Conservation (phyloP, 164 flowering plant genomes). For the Malania oleifera region DNA sequence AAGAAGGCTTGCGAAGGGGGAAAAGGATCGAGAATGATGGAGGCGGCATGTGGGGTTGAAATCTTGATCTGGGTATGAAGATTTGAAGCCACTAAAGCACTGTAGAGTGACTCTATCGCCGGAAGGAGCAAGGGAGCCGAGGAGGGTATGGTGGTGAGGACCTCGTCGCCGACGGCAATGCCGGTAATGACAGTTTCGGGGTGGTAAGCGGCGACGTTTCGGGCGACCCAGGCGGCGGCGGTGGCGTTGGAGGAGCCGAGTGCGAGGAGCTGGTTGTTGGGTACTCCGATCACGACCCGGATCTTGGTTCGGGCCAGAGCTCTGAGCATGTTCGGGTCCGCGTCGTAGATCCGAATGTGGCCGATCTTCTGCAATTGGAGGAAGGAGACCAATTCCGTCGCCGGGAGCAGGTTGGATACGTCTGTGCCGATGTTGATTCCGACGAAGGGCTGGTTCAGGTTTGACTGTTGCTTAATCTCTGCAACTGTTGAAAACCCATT, state of each 20-base stretch:
- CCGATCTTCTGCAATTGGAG: constrained; percentile 64
- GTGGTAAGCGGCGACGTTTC: constrained; percentile 65
- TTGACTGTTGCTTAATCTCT: constrained; percentile 20
- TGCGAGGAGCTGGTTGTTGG: constrained; percentile 86
- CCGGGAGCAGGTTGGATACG: constrained; percentile 51
- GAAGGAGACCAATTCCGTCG: constrained; percentile 60
- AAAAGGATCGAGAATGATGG: constrained; percentile 75
- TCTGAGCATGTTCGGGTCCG: constrained; percentile 55
- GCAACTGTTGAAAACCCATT: constrained; percentile 7
- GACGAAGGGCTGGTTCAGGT: constrained; percentile 52
- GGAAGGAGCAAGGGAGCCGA: constrained; percentile 79
- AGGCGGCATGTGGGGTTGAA: constrained; percentile 86
- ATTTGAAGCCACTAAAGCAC: constrained; percentile 67
- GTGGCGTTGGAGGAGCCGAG: constrained; percentile 83
- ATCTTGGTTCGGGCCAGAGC: constrained; percentile 72
- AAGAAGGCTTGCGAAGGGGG: constrained; percentile 98
- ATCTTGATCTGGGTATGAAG: constrained; percentile 61
- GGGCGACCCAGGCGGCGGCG: constrained; percentile 76
- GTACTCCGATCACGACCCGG: constrained; percentile 75
- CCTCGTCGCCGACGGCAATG: constrained; percentile 91
- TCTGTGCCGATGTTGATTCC: constrained; percentile 88
- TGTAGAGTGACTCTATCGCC: constrained; percentile 74
- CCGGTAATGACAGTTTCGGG: constrained; percentile 72
- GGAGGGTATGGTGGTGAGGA: constrained; percentile 67
- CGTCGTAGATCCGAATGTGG: constrained; percentile 82